Evolutionary conservation across 768 basidiomycete genomes (phyloP).

Genomic region (Gymnopilus dilepis): DNA sequence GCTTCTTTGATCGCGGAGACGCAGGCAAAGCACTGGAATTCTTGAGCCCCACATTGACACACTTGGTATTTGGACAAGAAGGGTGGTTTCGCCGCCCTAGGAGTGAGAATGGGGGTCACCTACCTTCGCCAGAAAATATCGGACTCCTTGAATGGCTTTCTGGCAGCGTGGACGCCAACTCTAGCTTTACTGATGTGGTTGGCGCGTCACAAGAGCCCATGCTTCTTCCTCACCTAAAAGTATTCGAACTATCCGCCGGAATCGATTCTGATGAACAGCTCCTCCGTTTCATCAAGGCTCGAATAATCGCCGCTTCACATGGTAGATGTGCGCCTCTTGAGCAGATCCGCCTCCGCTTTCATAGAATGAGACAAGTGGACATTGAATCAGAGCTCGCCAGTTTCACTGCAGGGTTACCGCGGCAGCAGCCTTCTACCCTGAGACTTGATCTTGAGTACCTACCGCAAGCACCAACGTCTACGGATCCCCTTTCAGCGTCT

Average conservation of each 20-base stretch:
- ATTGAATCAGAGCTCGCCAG: neutral
- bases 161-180: neutral
- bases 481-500: neutral
- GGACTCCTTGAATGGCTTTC: neutral
- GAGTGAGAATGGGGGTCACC: no score
- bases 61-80: neutral
- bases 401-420: neutral
- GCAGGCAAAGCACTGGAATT: neutral
- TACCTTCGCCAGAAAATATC: no score
- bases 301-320: neutral
- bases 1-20: neutral
- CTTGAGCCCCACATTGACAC: neutral
- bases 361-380: neutral
- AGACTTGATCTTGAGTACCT: neutral
- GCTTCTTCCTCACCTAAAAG: neutral
- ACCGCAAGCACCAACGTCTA: neutral
- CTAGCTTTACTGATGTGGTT: no score
- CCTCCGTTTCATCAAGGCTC: neutral
- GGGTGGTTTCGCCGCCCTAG: neutral
- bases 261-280: neutral
- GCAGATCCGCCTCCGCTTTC: neutral
- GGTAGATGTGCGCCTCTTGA: neutral
- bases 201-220: no score
- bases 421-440: neutral
- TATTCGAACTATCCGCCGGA: neutral